Conservation (phyloP, 179 eudicot species). For the Sideroxylon spinosum region DNA sequence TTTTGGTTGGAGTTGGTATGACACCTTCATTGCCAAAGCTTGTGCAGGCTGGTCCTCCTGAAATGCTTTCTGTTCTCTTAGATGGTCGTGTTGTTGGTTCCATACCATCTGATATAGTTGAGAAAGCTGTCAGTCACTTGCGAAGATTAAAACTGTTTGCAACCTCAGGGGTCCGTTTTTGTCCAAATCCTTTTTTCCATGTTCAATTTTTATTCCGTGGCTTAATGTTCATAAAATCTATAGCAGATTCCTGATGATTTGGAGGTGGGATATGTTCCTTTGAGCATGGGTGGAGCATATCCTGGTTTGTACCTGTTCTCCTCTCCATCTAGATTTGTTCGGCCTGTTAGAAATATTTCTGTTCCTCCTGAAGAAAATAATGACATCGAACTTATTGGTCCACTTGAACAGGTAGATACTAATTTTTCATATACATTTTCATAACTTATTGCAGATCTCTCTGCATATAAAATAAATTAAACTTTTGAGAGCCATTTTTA, state of each 20-base stretch:
- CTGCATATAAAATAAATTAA: not conserved
- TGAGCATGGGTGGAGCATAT: conserved; percentile 85
- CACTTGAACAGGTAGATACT: conserved; percentile 80
- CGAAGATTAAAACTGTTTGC: conserved; percentile 74
- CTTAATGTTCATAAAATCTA: conserved; percentile 2
- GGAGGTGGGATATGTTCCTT: conserved; percentile 91
- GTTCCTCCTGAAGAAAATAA: conserved; percentile 47
- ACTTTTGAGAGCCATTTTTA: not conserved
- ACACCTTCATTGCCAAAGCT: conserved; percentile 72
- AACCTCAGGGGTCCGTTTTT: conserved; percentile 47
- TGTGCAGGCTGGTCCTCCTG: conserved; percentile 78
- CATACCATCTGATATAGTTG: conserved; percentile 54
- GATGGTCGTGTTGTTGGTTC: conserved; percentile 87
- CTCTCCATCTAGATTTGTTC: conserved; percentile 81
- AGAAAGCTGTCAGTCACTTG: conserved; percentile 60
- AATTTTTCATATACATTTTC: not conserved
- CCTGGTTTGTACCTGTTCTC: conserved; percentile 86
- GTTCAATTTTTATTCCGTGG: conserved; percentile 10
- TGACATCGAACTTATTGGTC: conserved; percentile 74
- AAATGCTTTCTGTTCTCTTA: conserved; percentile 74
- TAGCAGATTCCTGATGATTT: conserved; percentile 77
- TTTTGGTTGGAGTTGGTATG: conserved; percentile 73
- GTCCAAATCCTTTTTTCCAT: conserved; percentile 3
- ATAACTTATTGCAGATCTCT: not conserved
- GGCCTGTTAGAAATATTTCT: conserved; percentile 71